Conservation (phyloP, 306 rosid genomes). For the Hippophae tibetana region DNA sequence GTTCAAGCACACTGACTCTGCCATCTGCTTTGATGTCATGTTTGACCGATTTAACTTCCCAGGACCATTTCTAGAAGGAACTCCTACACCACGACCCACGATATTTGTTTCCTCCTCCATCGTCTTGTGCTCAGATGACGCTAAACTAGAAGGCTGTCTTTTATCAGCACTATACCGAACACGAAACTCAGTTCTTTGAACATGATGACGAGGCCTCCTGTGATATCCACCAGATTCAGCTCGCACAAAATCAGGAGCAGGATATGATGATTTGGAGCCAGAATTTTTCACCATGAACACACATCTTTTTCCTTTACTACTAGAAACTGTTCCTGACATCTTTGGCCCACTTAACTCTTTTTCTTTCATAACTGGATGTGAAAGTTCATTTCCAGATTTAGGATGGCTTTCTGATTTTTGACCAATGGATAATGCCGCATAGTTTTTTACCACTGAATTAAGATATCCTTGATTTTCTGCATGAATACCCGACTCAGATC, state of each 20-base stretch:
- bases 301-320: slow-evolving; percentile 65
- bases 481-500: slow-evolving; percentile 32
- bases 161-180: slow-evolving; percentile 58
- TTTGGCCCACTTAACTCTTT: slow-evolving; percentile 37
- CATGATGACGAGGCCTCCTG: slow-evolving; percentile 57
- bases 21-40: slow-evolving; percentile 39
- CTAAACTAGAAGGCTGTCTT: slow-evolving; percentile 37
- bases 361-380: slow-evolving; percentile 40
- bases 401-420: slow-evolving; percentile 42
- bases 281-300: slow-evolving; percentile 54
- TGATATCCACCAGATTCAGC: slow-evolving; percentile 42
- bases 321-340: slow-evolving; percentile 35
- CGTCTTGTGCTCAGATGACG: slow-evolving; percentile 33
- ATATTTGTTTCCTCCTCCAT: slow-evolving; percentile 37
- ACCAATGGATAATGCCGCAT: slow-evolving; percentile 9
- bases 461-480: slow-evolving; percentile 31
- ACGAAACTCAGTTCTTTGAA: slow-evolving; percentile 82
- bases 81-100: slow-evolving; percentile 36
- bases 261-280: slow-evolving; percentile 43
- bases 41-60: slow-evolving; percentile 34
- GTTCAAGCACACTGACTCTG: slow-evolving; percentile 24
- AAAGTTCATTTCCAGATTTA: slow-evolving; percentile 27
- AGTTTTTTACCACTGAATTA: slow-evolving; percentile 32
- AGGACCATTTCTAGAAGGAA: slow-evolving; percentile 44
- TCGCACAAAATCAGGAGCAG: slow-evolving; percentile 38